These are phyloP conservation scores for Sclerotinia subarctica DNA, from an alignment of 2,329 filamentous ascomycete species.

Conservation along the genomic window DNA sequence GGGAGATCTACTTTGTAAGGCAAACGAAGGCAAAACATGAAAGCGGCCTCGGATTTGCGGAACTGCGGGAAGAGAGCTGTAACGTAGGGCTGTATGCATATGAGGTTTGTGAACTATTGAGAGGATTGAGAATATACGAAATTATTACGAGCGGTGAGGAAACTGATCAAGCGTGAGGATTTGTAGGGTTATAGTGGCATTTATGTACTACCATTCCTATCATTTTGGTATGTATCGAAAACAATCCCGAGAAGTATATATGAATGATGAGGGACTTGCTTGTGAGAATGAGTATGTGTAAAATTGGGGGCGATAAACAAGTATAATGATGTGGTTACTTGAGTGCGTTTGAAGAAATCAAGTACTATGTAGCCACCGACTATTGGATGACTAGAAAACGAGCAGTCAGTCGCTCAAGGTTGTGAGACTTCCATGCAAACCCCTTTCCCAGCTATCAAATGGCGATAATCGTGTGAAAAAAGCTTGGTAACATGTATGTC, in stretches of 20 bases:
- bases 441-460: slow-evolving; percentile 14
- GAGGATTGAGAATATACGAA: neutral
- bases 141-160: neutral
- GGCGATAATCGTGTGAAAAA: slow-evolving; percentile 5
- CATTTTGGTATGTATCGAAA: neutral
- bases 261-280: neutral
- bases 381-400: slow-evolving; percentile 8
- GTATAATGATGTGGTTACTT: slow-evolving; percentile 1
- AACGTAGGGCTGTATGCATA: neutral
- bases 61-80: neutral
- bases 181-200: neutral
- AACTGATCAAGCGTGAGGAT: neutral
- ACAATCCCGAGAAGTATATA: neutral
- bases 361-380: neutral
- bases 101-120: neutral
- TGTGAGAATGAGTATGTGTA: neutral
- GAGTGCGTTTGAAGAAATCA: neutral
- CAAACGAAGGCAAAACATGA: neutral
- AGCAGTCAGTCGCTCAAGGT: slow-evolving; percentile 6
- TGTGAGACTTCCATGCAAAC: slow-evolving; percentile 11
- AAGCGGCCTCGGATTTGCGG: neutral
- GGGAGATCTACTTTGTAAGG: neutral
- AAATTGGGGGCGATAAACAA: slow-evolving; percentile 11
- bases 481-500: slow-evolving; percentile 1
- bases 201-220: neutral